Evolutionary conservation across 768 basidiomycete species (phyloP), one percentile per base, ranked within the genome.

Genomic region (Artomyces pyxidatus): DNA sequence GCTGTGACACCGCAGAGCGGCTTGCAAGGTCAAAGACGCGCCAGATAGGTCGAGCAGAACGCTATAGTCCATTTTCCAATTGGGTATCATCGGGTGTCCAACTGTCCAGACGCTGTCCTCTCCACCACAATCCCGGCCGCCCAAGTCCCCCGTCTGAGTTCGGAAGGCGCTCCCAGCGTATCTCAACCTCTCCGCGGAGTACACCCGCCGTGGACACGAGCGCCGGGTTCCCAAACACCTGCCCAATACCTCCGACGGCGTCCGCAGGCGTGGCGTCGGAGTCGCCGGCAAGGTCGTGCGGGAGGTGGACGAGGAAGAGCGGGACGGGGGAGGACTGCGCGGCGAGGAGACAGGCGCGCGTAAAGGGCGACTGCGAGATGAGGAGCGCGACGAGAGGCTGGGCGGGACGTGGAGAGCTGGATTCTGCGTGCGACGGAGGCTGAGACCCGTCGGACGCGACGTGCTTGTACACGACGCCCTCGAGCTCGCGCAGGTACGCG

Each of bases 401-500:
- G 28, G 22, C n/a, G 30, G 27, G 43, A 29, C 52, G 14, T 46
- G 49, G 12, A 44, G 23, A 21, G 14, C 55, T 52, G 53, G 35
- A 58, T 37, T 39, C 8, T 55, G 14, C 10, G 17, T 12, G 25
- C 5, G 38, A 26, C n/a, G 37, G 37, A 5, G 45, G 23, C 12
- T 37, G 42, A 8, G 6, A 32, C 19, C 10, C 29, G 14, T 11
- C 2, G 42, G 11, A 37, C 25, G 41, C 23, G 50, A 28, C 54
- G 58, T 79, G 73, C 8, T 77, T 74, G 58, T 75, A 72, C 47
- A 85, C 65, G 11, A 93, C 92, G n/a, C 93, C 93, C 61, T 96
- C 93, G 68, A 94, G 73, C 62, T 96, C 93, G 27, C 93, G 80
- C 0, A 96, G 77, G 57, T 83, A 84, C 22, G 81, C 80, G 2